These are phyloP conservation scores for Vigna radiata DNA, from an alignment of 306 rosid genomes.

Conservation along the genomic window DNA sequence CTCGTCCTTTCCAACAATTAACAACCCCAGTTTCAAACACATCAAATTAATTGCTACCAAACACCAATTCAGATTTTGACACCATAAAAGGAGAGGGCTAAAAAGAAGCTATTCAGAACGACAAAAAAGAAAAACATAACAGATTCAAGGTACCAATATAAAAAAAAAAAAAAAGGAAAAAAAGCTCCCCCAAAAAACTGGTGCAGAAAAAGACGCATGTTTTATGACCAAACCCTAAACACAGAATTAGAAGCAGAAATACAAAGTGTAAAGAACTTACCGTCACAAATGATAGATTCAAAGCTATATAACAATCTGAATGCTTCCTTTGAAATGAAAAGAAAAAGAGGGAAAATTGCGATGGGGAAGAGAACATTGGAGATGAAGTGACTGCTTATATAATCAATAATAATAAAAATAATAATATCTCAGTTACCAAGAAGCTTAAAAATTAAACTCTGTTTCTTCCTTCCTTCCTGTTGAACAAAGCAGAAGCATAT, in stretches of 20 bases:
- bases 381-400: conserved; percentile 46
- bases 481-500: conserved; percentile 39
- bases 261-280: conserved; percentile 47
- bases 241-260: conserved; percentile 33
- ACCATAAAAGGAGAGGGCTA: neutral
- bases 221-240: conserved; percentile 41
- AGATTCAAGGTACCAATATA: neutral
- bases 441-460: neutral
- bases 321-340: conserved; percentile 37
- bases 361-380: conserved; percentile 45
- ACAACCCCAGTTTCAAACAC: conserved; percentile 34
- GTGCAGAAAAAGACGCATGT: neutral
- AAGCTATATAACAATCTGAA: conserved; percentile 37
- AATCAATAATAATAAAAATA: conserved; percentile 33
- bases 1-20: conserved; percentile 4
- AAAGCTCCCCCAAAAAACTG: neutral
- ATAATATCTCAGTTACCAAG: conserved; percentile 15
- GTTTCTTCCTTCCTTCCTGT: conserved; percentile 7
- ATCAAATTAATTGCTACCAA: conserved; percentile 6
- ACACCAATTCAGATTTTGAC: conserved; percentile 42
- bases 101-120: neutral
- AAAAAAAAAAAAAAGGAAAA: no score
- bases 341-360: neutral
- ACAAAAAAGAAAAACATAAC: neutral
- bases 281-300: conserved; percentile 55